Percentiles rank a stretch among this genome's conserved stretches.
These are phyloP conservation scores for Trichosporon ovoides DNA, from an alignment of 1,284 basidiomycete species.

Conservation along the genomic window DNA sequence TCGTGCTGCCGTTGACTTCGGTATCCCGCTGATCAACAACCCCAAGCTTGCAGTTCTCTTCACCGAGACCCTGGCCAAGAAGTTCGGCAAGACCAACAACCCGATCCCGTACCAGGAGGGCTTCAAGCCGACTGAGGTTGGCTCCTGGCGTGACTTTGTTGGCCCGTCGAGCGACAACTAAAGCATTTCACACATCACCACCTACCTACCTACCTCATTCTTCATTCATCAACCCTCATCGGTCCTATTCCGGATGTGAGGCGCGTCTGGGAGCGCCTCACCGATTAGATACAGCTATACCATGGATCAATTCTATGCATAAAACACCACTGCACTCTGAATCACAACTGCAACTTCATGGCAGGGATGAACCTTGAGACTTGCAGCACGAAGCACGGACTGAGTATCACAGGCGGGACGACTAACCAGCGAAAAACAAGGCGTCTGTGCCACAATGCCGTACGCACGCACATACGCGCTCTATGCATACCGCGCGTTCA, in stretches of 20 bases:
- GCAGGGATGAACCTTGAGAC: background rate
- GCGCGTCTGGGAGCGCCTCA: background rate
- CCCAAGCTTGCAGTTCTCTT: slow-evolving; percentile 82
- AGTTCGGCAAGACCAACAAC: slow-evolving; percentile 72
- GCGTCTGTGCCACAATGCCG: too few species aligned
- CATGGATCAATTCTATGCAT: slow-evolving; percentile 14
- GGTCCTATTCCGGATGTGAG: background rate
- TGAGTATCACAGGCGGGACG: too few species aligned
- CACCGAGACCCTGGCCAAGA: slow-evolving; percentile 81
- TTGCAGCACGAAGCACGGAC: too few species aligned
- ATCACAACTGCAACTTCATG: too few species aligned
- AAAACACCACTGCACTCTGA: slow-evolving; percentile 10
- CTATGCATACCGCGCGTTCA: too few species aligned
- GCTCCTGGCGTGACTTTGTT: slow-evolving; percentile 83
- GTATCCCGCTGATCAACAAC: slow-evolving; percentile 78
- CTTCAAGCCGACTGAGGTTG: slow-evolving; percentile 83
- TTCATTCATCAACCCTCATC: background rate
- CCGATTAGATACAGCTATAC: slow-evolving; percentile 10
- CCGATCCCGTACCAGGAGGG: slow-evolving; percentile 81
- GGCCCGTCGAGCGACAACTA: slow-evolving; percentile 48
- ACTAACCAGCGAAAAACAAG: too few species aligned
- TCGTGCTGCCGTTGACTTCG: slow-evolving; percentile 86
- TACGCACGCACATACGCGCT: too few species aligned
- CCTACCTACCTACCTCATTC: background rate
- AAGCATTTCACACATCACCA: background rate